Conservation (phyloP, 1,284 basidiomycete species). For the Sutorius eximius region DNA sequence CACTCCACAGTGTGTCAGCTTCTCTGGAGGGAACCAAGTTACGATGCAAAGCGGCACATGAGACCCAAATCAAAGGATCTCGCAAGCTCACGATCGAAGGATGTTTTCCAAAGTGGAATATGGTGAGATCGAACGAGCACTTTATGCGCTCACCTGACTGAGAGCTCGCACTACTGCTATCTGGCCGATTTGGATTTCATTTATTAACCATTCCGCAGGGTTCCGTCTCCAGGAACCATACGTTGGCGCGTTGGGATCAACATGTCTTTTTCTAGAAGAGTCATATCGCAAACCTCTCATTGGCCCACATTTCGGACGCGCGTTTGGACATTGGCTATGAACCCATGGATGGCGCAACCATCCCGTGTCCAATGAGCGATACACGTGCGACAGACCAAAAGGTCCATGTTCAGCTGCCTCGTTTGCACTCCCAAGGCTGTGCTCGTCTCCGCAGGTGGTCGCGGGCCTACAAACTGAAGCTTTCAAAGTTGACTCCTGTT, state of each 20-base stretch:
- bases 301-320: conserved; percentile 21
- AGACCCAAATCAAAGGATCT: conserved; percentile 1
- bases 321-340: not conserved
- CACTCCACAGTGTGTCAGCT: conserved; percentile 18
- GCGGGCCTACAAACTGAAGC: not conserved
- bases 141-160: conserved; percentile 11
- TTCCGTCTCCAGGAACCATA: conserved; percentile 19
- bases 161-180: not conserved
- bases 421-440: conserved; percentile 2
- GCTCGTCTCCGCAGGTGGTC: not conserved
- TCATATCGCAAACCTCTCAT: conserved; percentile 18
- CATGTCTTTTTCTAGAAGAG: conserved; percentile 18
- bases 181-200: conserved; percentile 10
- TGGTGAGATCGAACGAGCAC: conserved; percentile 2
- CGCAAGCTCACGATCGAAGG: not conserved
- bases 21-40: not conserved
- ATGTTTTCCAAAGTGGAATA: not conserved
- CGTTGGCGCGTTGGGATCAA: conserved; percentile 3
- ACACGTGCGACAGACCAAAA: conserved; percentile 8
- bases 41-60: not conserved
- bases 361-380: not conserved
- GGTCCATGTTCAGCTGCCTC: not conserved
- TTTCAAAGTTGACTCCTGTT: conserved; percentile 8
- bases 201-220: conserved; percentile 14
- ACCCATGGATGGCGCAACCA: conserved; percentile 5